Conservation (phyloP, 192 early-diverging fungal species). For the Entomortierella beljakovae region DNA sequence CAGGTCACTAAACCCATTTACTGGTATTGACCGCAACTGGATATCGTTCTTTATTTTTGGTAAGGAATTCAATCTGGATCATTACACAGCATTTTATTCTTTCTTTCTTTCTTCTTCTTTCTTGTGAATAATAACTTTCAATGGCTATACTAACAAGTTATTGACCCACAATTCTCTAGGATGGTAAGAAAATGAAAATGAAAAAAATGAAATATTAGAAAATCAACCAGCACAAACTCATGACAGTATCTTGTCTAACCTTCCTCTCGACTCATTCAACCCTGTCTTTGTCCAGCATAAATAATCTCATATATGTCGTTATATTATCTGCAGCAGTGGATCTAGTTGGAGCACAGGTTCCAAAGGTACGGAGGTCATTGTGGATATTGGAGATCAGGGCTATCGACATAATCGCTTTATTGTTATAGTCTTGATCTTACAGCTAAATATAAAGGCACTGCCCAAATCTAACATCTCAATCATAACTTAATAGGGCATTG, state of each 20-base stretch:
- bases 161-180: not conserved
- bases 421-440: too few species aligned
- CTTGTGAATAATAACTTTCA: not conserved
- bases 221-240: too few species aligned
- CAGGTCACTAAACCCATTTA: not conserved
- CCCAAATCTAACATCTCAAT: not conserved
- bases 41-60: constrained; percentile 43
- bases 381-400: not conserved
- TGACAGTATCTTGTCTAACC: not conserved
- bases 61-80: too few species aligned
- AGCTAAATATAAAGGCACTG: not conserved
- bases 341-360: constrained; percentile 49
- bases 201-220: too few species aligned
- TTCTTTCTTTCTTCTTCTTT: not conserved
- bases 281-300: constrained; percentile 32
- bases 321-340: constrained; percentile 60
- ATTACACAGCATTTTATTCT: not conserved
- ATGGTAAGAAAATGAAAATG: not conserved
- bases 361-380: constrained; percentile 25
- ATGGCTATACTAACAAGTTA: not conserved
- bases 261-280: not conserved
- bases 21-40: constrained; percentile 33
- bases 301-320: constrained; percentile 60
- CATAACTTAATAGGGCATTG: constrained; percentile 37
- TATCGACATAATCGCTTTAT: too few species aligned